Percentiles rank a stretch among this genome's conserved stretches.
Conservation (phyloP, 306 rosid genomes). For the Corylus heterophylla region DNA sequence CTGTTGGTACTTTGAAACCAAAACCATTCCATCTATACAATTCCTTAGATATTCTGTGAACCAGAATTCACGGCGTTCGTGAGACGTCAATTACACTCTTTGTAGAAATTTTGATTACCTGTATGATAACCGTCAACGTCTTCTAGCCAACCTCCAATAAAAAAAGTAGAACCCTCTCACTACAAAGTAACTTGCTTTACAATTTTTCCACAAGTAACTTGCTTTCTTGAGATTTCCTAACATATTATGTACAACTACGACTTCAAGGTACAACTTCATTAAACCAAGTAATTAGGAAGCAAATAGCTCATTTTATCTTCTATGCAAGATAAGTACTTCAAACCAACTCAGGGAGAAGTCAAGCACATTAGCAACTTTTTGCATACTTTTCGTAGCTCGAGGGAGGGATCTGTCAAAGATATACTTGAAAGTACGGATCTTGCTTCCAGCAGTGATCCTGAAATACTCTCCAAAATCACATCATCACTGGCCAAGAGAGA, state of each 20-base stretch:
- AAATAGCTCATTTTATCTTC: not conserved
- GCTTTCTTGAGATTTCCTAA: no score
- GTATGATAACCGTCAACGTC: no score
- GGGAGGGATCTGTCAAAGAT: slow-evolving; percentile 60
- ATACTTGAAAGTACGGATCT: slow-evolving; percentile 60
- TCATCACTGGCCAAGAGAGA: slow-evolving; percentile 90
- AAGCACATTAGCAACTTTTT: slow-evolving; percentile 72
- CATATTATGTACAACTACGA: not conserved
- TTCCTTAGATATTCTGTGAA: no score
- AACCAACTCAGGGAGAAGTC: slow-evolving; percentile 45
- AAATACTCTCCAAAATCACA: slow-evolving; percentile 62
- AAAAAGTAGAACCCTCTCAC: no score
- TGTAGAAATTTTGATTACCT: no score
- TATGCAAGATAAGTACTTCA: not conserved
- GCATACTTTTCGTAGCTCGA: slow-evolving; percentile 62
- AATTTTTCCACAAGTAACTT: no score
- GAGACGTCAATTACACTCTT: no score
- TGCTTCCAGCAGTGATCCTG: slow-evolving; percentile 64
- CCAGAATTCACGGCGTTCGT: no score
- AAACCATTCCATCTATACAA: no score
- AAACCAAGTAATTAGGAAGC: not conserved
- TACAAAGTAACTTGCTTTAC: no score
- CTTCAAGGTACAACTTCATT: not conserved
- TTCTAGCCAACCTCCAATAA: no score
- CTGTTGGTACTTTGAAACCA: no score